These are phyloP conservation scores for Diutina mesorugosa DNA, from an alignment of 1,139 yeast genomes.

Conservation along the genomic window DNA sequence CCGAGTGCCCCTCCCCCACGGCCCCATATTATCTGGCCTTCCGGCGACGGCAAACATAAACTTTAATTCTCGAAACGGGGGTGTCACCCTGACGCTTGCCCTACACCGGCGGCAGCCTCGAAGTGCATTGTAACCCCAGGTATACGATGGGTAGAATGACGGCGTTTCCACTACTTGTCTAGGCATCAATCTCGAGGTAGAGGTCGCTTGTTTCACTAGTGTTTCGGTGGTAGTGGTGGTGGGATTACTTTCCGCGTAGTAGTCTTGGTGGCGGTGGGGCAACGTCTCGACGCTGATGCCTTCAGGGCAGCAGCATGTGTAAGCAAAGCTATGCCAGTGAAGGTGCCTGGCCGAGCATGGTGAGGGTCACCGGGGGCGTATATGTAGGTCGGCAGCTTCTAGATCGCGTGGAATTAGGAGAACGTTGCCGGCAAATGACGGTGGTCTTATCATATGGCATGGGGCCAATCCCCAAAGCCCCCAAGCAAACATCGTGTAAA, in stretches of 20 bases:
- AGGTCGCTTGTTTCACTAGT: too few relatives aligned
- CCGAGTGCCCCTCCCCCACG: neutral
- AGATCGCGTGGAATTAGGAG: neutral
- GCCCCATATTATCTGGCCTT: neutral
- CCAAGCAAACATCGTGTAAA: too few relatives aligned
- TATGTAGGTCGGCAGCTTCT: neutral
- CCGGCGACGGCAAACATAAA: neutral
- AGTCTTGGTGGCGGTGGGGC: too few relatives aligned
- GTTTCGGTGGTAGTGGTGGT: too few relatives aligned
- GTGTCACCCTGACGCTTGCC: neutral
- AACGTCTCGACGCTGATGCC: neutral
- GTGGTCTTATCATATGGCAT: too few relatives aligned
- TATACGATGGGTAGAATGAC: neutral
- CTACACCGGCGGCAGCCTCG: neutral
- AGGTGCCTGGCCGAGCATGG: neutral
- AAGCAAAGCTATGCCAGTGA: neutral
- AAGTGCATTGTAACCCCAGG: neutral
- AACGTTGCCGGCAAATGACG: too few relatives aligned
- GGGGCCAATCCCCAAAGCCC: too few relatives aligned
- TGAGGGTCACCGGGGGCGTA: neutral
- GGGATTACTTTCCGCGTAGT: too few relatives aligned
- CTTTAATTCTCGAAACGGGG: neutral
- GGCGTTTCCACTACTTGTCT: too few relatives aligned
- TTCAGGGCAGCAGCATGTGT: neutral
- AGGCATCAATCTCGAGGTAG: too few relatives aligned